These are phyloP conservation scores for Aspergillus proliferans DNA, from an alignment of 2,329 filamentous ascomycete species.

Conservation along the genomic window DNA sequence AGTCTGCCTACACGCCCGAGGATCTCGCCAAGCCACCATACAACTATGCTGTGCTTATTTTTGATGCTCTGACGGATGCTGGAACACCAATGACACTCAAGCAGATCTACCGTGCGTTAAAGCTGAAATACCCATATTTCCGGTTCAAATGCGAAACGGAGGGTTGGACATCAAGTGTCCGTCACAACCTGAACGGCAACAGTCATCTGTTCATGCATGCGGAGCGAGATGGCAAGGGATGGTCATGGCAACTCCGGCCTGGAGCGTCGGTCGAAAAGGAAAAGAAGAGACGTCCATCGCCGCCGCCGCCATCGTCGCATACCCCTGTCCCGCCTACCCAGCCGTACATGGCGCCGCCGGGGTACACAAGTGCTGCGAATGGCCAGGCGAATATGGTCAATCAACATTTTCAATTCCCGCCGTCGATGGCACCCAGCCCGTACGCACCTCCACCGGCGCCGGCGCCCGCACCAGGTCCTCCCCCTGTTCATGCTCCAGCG, in stretches of 20 bases:
- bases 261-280: slow-evolving; percentile 56
- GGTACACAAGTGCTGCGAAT: slow-evolving; percentile 24
- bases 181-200: slow-evolving; percentile 57
- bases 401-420: slow-evolving; percentile 34
- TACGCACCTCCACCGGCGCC: slow-evolving; percentile 20
- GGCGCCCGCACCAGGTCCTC: slow-evolving; percentile 14
- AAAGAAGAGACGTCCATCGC: slow-evolving; percentile 45
- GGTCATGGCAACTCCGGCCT: slow-evolving; percentile 56
- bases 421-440: slow-evolving; percentile 28
- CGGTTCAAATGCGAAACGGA: slow-evolving; percentile 58
- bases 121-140: slow-evolving; percentile 57
- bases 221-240: slow-evolving; percentile 57
- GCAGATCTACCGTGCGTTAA: slow-evolving; percentile 60
- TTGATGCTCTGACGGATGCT: slow-evolving; percentile 55
- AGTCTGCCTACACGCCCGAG: slow-evolving; percentile 55
- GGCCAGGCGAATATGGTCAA: slow-evolving; percentile 25
- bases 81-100: slow-evolving; percentile 56
- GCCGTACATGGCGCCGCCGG: slow-evolving; percentile 31
- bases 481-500: slow-evolving; percentile 15
- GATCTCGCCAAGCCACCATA: slow-evolving; percentile 56
- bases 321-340: slow-evolving; percentile 22
- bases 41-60: slow-evolving; percentile 59
- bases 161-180: slow-evolving; percentile 62
- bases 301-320: slow-evolving; percentile 30
- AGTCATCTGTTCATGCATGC: slow-evolving; percentile 55